Evolutionary conservation across 1,139 yeast genomes (phyloP).

Genomic region (Taiozyma sp.): DNA sequence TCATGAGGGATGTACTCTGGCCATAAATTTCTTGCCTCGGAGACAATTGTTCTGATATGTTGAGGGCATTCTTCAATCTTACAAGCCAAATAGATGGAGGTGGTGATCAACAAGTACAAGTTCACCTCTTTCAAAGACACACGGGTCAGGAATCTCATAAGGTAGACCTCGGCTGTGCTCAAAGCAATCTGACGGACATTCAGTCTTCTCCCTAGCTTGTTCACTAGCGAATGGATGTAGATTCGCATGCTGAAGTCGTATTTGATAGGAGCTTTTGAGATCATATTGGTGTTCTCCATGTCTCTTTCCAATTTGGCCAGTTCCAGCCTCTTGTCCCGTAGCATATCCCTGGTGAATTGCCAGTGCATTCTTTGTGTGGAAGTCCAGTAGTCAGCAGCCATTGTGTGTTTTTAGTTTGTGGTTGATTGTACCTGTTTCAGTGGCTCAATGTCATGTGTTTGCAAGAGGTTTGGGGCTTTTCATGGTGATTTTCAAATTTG

Average conservation of each 20-base stretch:
- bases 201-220: conserved; percentile 72
- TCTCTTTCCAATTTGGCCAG: conserved; percentile 31
- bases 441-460: neutral
- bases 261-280: conserved; percentile 36
- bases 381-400: conserved; percentile 66
- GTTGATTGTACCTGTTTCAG: neutral
- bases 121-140: conserved; percentile 80
- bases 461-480: neutral
- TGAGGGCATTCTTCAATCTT: conserved; percentile 95
- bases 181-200: conserved; percentile 76
- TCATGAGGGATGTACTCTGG: conserved; percentile 94
- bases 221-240: conserved; percentile 61
- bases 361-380: conserved; percentile 60
- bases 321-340: conserved; percentile 35
- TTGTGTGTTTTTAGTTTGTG: conserved; percentile 12
- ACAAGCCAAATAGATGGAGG: conserved; percentile 85
- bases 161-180: conserved; percentile 84
- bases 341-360: conserved; percentile 49
- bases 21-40: conserved; percentile 89
- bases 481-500: no score
- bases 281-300: conserved; percentile 34
- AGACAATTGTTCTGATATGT: conserved; percentile 75
- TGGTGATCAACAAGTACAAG: conserved; percentile 71
- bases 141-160: conserved; percentile 65
- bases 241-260: conserved; percentile 63